Evolutionary conservation across 495 filamentous ascomycete species (phyloP).

Genomic region (Astrothelium macrocarpum): DNA sequence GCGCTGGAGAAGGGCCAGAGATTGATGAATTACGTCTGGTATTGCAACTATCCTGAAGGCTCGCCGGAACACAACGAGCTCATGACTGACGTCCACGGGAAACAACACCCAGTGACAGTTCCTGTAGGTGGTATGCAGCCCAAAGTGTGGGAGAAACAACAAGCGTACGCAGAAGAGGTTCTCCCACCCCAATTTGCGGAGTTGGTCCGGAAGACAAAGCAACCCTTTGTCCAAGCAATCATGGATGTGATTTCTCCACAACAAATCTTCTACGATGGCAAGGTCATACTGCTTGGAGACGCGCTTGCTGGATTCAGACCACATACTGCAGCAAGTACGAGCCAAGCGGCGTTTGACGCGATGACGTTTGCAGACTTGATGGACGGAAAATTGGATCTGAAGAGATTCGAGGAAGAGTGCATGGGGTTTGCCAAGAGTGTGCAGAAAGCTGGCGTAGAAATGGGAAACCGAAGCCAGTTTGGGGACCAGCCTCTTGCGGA

Average conservation of each 20-base stretch:
- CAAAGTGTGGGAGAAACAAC: constrained; percentile 38
- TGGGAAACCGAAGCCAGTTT: constrained; percentile 42
- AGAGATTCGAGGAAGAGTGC: constrained; percentile 37
- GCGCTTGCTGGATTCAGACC: constrained; percentile 48
- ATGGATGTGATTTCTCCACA: constrained; percentile 42
- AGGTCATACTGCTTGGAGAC: constrained; percentile 47
- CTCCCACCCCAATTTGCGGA: constrained; percentile 47
- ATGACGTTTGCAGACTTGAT: constrained; percentile 21
- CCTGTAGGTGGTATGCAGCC: constrained; percentile 39
- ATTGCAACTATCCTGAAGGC: constrained; percentile 41
- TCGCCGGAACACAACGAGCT: constrained; percentile 40
- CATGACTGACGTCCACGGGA: constrained; percentile 44
- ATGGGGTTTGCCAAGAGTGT: constrained; percentile 40
- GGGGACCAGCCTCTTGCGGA: constrained; percentile 28
- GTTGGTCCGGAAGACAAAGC: constrained; percentile 37
- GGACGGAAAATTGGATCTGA: constrained; percentile 29
- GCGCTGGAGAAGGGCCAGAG: constrained; percentile 38
- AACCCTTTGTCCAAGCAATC: constrained; percentile 47
- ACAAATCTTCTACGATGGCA: constrained; percentile 39
- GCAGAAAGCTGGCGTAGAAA: constrained; percentile 37
- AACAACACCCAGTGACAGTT: constrained; percentile 38
- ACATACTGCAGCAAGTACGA: constrained; percentile 39
- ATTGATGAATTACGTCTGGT: constrained; percentile 50
- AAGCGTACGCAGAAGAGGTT: constrained; percentile 29
- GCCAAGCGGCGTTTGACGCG: constrained; percentile 22